Base-by-base conservation (phyloP, 116 monocot genomes). In the Iris pallida region DNA sequence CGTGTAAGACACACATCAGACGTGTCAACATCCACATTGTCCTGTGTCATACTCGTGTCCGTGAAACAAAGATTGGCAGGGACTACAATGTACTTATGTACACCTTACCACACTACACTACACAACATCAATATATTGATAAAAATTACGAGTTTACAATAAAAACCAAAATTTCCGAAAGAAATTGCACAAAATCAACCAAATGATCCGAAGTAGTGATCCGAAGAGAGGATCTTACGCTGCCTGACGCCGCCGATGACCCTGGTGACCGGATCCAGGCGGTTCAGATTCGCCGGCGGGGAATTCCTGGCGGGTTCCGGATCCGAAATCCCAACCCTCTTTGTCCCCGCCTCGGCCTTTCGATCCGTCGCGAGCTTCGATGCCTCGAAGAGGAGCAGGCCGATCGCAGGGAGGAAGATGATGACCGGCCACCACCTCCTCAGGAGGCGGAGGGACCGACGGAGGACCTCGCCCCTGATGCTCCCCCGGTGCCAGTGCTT, bases 391-490 rank as follows among this genome's bases (percentile, higher is more conserved):
- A 75, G 42, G 57, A 94, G 87, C 46, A 87, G 66, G n/a, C 60
- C 59, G 12, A 79, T 46, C 2, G 88, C 77, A 7, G 78, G 78
- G 59, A 85, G 13, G 64, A 87, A 68, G 12, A 94, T 59, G 1
- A 87, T 58, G 7, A 88, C 15, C 46, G 73, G 69, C 85, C 86
- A 86, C 86, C 86, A 84, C 59, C 84, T 68, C 46, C 57, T 20
- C 30, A 74, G 44, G 7, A 43, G 17, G 67, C 89, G 62, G 20
- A 45, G 8, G 51, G 45, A 16, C 30, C 84, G 55, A 9, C 75
- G 76, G 71, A 62, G 59, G 47, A 71, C 66, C 7, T 72, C 81
- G 1, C 63, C 30, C 30, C 30, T 30, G 30, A 30, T 73, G 49
- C 65, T 69, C 7, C 61, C 68, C 41, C 16, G 52, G 5, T 13